A percentile compares a stretch with the other conserved stretches of the same genome.
Evolutionary conservation across 805 yeast species (phyloP).

Genomic region (Nakazawaea laoshanensis): DNA sequence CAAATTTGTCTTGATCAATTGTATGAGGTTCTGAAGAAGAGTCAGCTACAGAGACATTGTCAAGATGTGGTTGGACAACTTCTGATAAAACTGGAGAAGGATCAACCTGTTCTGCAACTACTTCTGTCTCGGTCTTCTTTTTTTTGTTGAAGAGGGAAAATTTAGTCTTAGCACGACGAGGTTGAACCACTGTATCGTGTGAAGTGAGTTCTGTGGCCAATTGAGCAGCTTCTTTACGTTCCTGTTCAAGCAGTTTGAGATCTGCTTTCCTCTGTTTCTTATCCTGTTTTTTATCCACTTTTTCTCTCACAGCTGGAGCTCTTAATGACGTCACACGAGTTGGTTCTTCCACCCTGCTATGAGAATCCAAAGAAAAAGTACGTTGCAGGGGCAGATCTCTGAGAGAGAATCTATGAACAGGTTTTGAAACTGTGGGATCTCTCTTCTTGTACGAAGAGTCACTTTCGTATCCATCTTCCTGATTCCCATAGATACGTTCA

Average conservation of each 20-base stretch:
- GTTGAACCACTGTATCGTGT: background rate
- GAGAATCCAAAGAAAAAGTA: slow-evolving; percentile 15
- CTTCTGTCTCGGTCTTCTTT: background rate
- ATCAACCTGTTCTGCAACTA: background rate
- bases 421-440: background rate
- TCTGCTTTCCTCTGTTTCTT: slow-evolving; percentile 18
- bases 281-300: slow-evolving; percentile 14
- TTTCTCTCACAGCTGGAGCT: slow-evolving; percentile 10
- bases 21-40: background rate
- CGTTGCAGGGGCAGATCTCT: background rate
- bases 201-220: too few species aligned
- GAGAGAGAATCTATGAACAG: slow-evolving; percentile 1
- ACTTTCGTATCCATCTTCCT: slow-evolving; percentile 9
- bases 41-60: background rate
- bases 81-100: background rate
- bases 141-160: slow-evolving; percentile 5
- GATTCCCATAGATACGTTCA: slow-evolving; percentile 43
- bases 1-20: too few species aligned
- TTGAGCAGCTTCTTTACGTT: slow-evolving; percentile 16
- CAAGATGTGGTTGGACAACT: background rate
- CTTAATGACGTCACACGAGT: background rate
- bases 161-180: background rate
- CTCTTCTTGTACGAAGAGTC: slow-evolving; percentile 9
- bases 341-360: slow-evolving; percentile 6
- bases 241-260: slow-evolving; percentile 15